Percentiles rank a stretch among this genome's conserved stretches.
These are phyloP conservation scores for Lactarius pseudohatsudake DNA, from an alignment of 768 basidiomycete species.

Conservation along the genomic window DNA sequence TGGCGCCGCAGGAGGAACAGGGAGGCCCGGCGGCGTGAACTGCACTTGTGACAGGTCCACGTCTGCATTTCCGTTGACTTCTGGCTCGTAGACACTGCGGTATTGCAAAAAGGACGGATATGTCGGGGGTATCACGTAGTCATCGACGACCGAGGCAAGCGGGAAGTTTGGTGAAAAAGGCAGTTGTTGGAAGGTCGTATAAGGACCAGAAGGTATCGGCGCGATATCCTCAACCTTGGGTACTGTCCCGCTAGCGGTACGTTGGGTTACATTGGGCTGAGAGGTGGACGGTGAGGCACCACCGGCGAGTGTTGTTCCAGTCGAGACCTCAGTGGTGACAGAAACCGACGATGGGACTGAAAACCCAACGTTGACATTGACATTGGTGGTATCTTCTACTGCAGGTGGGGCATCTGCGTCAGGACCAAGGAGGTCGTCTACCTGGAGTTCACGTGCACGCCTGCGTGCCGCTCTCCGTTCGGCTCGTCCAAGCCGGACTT, in stretches of 20 bases:
- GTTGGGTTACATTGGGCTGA: slow-evolving; percentile 31
- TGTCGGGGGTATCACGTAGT: slow-evolving; percentile 89
- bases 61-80: slow-evolving; percentile 42
- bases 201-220: slow-evolving; percentile 71
- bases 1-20: slow-evolving; percentile 62
- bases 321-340: slow-evolving; percentile 40
- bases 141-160: slow-evolving; percentile 84
- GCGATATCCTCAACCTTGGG: slow-evolving; percentile 65
- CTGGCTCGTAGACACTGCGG: slow-evolving; percentile 61
- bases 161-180: slow-evolving; percentile 84
- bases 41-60: slow-evolving; percentile 59
- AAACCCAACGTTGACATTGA: slow-evolving; percentile 49
- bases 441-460: slow-evolving; percentile 66
- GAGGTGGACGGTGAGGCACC: slow-evolving; percentile 27
- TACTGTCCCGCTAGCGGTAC: slow-evolving; percentile 33
- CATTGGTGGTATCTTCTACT: slow-evolving; percentile 49
- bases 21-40: slow-evolving; percentile 78
- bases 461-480: slow-evolving; percentile 84
- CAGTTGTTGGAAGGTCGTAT: slow-evolving; percentile 91
- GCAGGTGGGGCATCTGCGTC: slow-evolving; percentile 45
- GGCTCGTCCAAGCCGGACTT: slow-evolving; percentile 86
- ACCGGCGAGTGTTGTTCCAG: slow-evolving; percentile 39
- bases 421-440: slow-evolving; percentile 45
- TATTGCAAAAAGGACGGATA: slow-evolving; percentile 79
- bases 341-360: slow-evolving; percentile 52